Conservation (phyloP, 345 rosid species). For the Trapa incisa region DNA sequence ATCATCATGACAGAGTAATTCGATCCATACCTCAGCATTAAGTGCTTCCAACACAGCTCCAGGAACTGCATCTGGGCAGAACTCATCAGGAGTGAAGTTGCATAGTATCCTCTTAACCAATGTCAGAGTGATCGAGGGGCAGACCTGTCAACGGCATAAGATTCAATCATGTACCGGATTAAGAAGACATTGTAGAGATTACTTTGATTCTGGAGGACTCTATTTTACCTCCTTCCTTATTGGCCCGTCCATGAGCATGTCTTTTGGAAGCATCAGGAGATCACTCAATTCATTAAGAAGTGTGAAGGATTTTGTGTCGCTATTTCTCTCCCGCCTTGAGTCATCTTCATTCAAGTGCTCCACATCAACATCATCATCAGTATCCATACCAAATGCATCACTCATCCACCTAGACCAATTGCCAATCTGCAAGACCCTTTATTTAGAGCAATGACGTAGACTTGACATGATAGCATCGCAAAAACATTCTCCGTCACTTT, state of each 20-base stretch:
- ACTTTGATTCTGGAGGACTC: neutral
- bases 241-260: conserved; percentile 66
- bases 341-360: conserved; percentile 24
- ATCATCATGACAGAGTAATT: neutral
- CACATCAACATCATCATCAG: conserved; percentile 19
- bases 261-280: conserved; percentile 97
- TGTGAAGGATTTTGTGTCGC: conserved; percentile 35
- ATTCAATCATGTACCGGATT: neutral
- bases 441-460: no score
- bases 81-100: conserved; percentile 95
- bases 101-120: conserved; percentile 75
- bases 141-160: conserved; percentile 35
- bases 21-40: conserved; percentile 60
- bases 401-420: no score
- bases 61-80: conserved; percentile 85
- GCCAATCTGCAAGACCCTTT: no score
- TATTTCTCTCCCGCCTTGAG: conserved; percentile 12
- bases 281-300: conserved; percentile 73
- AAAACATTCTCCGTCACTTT: no score
- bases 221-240: conserved; percentile 58
- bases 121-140: conserved; percentile 64
- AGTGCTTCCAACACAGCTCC: conserved; percentile 85
- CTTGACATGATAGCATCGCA: no score
- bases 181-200: neutral
- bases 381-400: no score